Conservation (phyloP, 116 monocot species). For the Iris pallida region DNA sequence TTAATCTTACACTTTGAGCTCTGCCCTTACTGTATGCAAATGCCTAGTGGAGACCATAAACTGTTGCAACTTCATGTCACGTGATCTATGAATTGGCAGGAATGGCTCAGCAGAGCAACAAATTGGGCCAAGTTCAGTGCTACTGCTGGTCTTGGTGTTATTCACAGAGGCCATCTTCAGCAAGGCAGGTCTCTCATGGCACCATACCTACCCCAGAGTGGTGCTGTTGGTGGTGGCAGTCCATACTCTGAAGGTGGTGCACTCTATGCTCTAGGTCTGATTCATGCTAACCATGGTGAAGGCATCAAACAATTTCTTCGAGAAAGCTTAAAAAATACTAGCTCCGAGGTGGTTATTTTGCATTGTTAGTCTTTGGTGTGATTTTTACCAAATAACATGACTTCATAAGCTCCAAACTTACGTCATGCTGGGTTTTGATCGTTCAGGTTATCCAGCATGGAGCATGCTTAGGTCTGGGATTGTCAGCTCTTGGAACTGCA, state of each 20-base stretch:
- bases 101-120: constrained; percentile 96
- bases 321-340: constrained; percentile 82
- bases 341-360: constrained; percentile 52
- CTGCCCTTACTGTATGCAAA: too few relatives aligned
- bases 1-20: too few relatives aligned
- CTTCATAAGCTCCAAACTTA: not conserved
- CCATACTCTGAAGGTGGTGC: constrained; percentile 99
- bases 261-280: constrained; percentile 93
- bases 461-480: constrained; percentile 89
- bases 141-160: constrained; percentile 96
- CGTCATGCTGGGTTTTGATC: not conserved
- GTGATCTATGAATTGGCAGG: constrained; percentile 29
- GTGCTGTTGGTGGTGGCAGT: constrained; percentile 84
- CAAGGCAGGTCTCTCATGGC: constrained; percentile 98
- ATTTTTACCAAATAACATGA: not conserved
- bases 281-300: constrained; percentile 98
- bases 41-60: too few relatives aligned
- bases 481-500: constrained; percentile 93
- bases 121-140: constrained; percentile 99
- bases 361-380: too few relatives aligned
- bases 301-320: constrained; percentile 96
- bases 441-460: constrained; percentile 94
- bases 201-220: constrained; percentile 95
- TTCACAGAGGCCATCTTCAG: constrained; percentile 94
- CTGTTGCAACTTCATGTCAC: too few relatives aligned